A percentile compares a stretch with the other conserved stretches of the same genome.
phyloP scores from a whole-genome alignment of 208 protist species.

The Leptomonas seymouri region DNA sequence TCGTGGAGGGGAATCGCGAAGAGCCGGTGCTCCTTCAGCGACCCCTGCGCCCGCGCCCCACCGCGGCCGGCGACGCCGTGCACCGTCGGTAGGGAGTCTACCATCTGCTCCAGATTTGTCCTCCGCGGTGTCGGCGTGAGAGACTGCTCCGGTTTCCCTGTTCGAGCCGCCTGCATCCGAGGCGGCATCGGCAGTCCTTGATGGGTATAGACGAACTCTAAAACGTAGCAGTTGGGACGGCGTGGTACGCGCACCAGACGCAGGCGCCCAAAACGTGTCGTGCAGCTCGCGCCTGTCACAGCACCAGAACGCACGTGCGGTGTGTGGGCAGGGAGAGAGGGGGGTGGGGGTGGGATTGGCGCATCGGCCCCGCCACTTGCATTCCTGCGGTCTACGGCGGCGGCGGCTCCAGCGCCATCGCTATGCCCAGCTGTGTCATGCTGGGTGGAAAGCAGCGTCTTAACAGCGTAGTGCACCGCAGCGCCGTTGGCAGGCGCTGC shows the following conservation, averaged over 20 bases:
- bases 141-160: slow-evolving; percentile 22
- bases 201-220: slow-evolving; percentile 78
- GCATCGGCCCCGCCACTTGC: background rate
- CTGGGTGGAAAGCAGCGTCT: background rate
- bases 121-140: slow-evolving; percentile 13
- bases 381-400: background rate
- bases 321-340: background rate
- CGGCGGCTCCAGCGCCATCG: background rate
- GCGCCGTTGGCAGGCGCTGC: too few species aligned
- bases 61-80: slow-evolving; percentile 28
- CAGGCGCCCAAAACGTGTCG: slow-evolving; percentile 38
- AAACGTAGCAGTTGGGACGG: slow-evolving; percentile 41
- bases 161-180: slow-evolving; percentile 34
- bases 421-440: background rate
- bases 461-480: slow-evolving; percentile 17
- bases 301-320: slow-evolving; percentile 5
- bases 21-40: slow-evolving; percentile 56
- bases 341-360: background rate
- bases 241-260: slow-evolving; percentile 48
- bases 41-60: slow-evolving; percentile 16
- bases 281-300: slow-evolving; percentile 20
- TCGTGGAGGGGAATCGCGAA: slow-evolving; percentile 79
- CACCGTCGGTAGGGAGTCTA: slow-evolving; percentile 52
- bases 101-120: slow-evolving; percentile 46
- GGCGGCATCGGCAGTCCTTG: slow-evolving; percentile 47